Base-by-base conservation (phyloP, 2,329 filamentous ascomycete species). In the Cladosporium colombiae region DNA sequence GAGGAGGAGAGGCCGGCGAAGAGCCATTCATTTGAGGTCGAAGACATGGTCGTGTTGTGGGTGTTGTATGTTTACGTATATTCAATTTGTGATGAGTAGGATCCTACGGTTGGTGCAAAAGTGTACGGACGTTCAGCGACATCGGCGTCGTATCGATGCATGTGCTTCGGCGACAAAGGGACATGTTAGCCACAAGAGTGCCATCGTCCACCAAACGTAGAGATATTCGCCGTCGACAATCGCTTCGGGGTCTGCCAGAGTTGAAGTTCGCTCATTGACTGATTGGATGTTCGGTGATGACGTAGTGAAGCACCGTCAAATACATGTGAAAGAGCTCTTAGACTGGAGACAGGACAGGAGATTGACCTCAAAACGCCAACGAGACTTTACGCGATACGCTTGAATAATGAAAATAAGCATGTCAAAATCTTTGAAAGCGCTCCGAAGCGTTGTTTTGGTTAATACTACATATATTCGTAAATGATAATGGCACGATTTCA, bases 1-100 rank as follows among this genome's bases (percentile, higher is more conserved):
- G 83, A 80, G 0, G 86, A 87, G 2, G 78, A 74, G 6, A 79
- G 78, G n/a, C 86, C 86, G 49, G 82, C 83, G n/a, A 73, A 80
- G 37, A 84, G 81, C 87, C 87, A 89, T 59, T 76, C 66, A 50
- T 63, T 55, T 27, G 23, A 13, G 0, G 56, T 13, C 8, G 56
- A 40, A 6, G 56, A 23, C 61, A 63, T 63, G 35, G 35, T 63
- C 23, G 23, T 44, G 18, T 27, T 50, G 16, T 27, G 6, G 23
- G 11, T 53, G 25, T n/a, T 31, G 27, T 53, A 5, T 53, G 18
- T 29, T 55, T 55, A 29, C 50, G 31, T 27, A 25, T 4, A 13
- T 5, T 31, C 3, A 18, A 11, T 29, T 18, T 18, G 23, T 53
- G 25, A 16, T 31, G 5, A 31, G 50, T 16, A n/a, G 50, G 8